Percentiles rank a stretch among this genome's conserved stretches.
Evolutionary conservation across 768 basidiomycete genomes (phyloP).

Genomic region (Russula dissimulans): DNA sequence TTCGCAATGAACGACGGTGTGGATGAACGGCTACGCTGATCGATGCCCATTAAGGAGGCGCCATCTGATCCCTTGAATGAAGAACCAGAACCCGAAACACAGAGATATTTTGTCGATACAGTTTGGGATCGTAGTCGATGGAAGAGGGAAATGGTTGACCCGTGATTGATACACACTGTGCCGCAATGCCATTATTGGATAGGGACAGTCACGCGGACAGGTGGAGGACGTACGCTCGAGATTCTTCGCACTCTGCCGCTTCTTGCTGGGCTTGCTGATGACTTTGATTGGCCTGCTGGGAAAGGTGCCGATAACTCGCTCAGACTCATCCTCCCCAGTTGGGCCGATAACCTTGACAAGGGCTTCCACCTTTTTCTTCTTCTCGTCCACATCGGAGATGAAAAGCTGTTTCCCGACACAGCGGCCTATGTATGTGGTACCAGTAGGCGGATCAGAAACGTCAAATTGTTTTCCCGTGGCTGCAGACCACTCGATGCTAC

Average conservation of each 20-base stretch:
- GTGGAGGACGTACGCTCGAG: slow-evolving; percentile 60
- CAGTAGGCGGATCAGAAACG: slow-evolving; percentile 64
- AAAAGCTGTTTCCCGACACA: slow-evolving; percentile 92
- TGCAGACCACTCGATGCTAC: slow-evolving; percentile 80
- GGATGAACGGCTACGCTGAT: slow-evolving; percentile 57
- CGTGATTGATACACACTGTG: slow-evolving; percentile 89
- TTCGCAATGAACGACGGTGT: slow-evolving; percentile 84
- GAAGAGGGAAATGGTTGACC: slow-evolving; percentile 90
- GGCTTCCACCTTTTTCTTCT: slow-evolving; percentile 92
- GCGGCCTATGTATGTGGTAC: slow-evolving; percentile 85
- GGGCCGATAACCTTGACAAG: slow-evolving; percentile 82
- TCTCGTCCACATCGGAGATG: slow-evolving; percentile 91
- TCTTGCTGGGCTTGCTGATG: slow-evolving; percentile 97
- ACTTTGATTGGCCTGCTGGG: slow-evolving; percentile 95
- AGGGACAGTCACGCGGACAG: slow-evolving; percentile 10
- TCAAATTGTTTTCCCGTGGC: slow-evolving; percentile 80
- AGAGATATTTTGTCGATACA: slow-evolving; percentile 91
- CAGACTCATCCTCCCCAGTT: slow-evolving; percentile 68
- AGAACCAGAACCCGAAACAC: slow-evolving; percentile 87
- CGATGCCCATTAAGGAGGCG: slow-evolving; percentile 71
- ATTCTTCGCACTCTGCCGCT: slow-evolving; percentile 89
- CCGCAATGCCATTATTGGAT: slow-evolving; percentile 6
- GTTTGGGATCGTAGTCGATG: slow-evolving; percentile 94
- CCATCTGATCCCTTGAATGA: slow-evolving; percentile 94
- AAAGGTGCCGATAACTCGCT: slow-evolving; percentile 81